Percentiles rank a stretch among this genome's conserved stretches.
phyloP scores from a whole-genome alignment of 2,329 filamentous ascomycete genomes.

The Byssoonygena ceratinophila region DNA sequence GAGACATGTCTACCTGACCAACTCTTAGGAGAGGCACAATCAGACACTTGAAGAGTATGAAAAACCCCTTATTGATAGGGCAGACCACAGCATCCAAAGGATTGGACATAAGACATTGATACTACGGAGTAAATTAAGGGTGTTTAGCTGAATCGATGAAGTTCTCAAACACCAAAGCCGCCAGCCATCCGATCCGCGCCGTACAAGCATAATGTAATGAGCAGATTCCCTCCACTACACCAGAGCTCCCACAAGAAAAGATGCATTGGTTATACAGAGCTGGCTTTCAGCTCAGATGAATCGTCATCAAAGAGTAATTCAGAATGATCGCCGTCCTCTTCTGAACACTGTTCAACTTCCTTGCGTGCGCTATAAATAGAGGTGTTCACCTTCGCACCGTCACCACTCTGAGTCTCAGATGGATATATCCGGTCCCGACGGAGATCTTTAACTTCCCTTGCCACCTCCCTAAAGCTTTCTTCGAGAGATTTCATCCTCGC shows the following conservation, averaged over 20 bases:
- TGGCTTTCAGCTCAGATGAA: constrained; percentile 2
- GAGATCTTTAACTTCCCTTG: constrained; percentile 61
- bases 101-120: too few species aligned
- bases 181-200: too few species aligned
- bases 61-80: too few species aligned
- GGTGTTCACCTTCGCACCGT: not conserved
- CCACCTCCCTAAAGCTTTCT: constrained; percentile 79
- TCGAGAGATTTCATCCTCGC: constrained; percentile 88
- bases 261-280: constrained; percentile 5
- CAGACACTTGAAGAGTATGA: too few species aligned
- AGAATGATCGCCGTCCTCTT: constrained; percentile 1
- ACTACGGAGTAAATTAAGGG: too few species aligned
- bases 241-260: not conserved
- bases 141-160: too few species aligned
- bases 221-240: too few species aligned
- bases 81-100: too few species aligned
- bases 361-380: not conserved
- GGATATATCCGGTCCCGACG: constrained; percentile 23
- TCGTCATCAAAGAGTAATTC: constrained; percentile 3
- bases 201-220: too few species aligned
- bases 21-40: too few species aligned
- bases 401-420: not conserved
- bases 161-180: too few species aligned
- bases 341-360: not conserved
- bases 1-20: too few species aligned